phyloP scores from a whole-genome alignment of 148 eudicot species.

The Rhododendron vialii region DNA sequence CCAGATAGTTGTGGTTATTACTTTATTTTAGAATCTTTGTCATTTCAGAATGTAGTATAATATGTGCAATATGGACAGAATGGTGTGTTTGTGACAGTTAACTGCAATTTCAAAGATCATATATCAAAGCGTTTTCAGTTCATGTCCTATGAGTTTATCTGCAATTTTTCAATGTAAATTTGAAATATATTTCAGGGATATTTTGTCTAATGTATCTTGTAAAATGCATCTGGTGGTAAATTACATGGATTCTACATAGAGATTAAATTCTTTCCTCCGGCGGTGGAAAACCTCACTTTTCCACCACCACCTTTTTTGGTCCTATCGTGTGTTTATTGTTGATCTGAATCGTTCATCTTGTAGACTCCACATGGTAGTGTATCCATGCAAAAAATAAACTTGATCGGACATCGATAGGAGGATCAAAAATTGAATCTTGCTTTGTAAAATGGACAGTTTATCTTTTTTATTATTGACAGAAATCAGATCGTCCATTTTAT shows the following conservation, averaged over 20 bases:
- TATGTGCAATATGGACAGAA: neutral
- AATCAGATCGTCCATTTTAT: too few relatives aligned
- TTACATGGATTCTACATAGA: neutral
- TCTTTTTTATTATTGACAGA: too few relatives aligned
- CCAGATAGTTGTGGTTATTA: neutral
- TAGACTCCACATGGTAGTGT: too few relatives aligned
- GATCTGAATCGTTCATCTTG: too few relatives aligned
- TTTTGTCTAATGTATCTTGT: neutral
- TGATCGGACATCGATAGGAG: too few relatives aligned
- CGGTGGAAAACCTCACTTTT: too few relatives aligned
- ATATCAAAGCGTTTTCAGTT: neutral
- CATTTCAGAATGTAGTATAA: neutral
- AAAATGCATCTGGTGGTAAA: neutral
- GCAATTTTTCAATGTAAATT: neutral
- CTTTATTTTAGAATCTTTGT: neutral
- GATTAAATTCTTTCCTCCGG: too few relatives aligned
- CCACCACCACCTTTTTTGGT: too few relatives aligned
- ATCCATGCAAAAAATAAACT: too few relatives aligned
- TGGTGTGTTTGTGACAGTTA: neutral
- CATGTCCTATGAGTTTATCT: neutral
- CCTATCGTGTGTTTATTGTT: too few relatives aligned
- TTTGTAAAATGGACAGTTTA: too few relatives aligned
- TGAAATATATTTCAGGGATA: neutral
- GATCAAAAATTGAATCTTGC: too few relatives aligned
- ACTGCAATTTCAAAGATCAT: neutral